phyloP scores from a whole-genome alignment of 495 filamentous ascomycete genomes.

The Daldinia concentrica region DNA sequence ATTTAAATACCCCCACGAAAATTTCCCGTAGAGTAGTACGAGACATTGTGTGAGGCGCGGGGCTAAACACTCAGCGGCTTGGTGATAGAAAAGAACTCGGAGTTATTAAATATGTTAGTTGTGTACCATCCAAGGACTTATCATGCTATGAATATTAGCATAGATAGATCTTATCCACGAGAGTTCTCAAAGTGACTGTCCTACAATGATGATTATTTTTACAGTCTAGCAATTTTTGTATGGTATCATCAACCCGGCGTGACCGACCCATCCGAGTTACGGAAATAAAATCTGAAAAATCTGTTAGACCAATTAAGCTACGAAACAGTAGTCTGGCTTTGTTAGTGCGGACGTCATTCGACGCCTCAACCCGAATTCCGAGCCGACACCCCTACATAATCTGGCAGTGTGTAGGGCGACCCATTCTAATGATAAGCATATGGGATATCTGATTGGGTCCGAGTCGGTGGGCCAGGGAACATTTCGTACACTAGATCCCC shows the following conservation, averaged over 20 bases:
- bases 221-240: background rate
- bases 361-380: slow-evolving; percentile 23
- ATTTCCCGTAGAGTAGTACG: background rate
- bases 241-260: slow-evolving; percentile 4
- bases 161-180: background rate
- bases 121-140: background rate
- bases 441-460: slow-evolving; percentile 21
- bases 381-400: slow-evolving; percentile 3
- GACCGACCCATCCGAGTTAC: slow-evolving; percentile 10
- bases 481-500: slow-evolving; percentile 23
- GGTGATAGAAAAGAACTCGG: background rate
- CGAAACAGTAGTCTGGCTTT: slow-evolving; percentile 6
- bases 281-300: slow-evolving; percentile 13
- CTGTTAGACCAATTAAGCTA: background rate
- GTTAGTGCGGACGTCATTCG: slow-evolving; percentile 2
- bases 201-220: background rate
- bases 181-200: background rate
- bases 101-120: background rate
- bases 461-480: slow-evolving; percentile 7
- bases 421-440: slow-evolving; percentile 28
- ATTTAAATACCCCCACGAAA: background rate
- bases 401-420: slow-evolving; percentile 5
- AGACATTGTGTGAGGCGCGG: background rate
- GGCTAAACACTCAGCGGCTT: background rate
- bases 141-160: background rate